These are phyloP conservation scores for Pythium periplocum DNA, from an alignment of 352 stramenopile species.

Conservation along the genomic window DNA sequence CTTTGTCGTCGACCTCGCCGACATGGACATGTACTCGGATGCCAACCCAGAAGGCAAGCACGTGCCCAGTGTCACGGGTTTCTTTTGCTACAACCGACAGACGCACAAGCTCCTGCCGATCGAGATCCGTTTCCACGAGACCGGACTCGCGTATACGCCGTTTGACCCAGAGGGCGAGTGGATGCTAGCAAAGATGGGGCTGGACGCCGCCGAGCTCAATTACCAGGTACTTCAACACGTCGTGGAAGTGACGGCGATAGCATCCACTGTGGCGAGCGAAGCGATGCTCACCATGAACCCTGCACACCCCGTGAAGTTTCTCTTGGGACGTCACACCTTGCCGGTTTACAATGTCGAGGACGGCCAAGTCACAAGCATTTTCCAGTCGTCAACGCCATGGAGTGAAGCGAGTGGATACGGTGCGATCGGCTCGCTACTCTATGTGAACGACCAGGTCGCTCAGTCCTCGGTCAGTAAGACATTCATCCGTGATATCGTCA, in stretches of 20 bases:
- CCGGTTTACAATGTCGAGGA: constrained; percentile 36
- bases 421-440: constrained; percentile 20
- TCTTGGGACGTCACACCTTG: constrained; percentile 29
- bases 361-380: constrained; percentile 25
- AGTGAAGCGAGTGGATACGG: constrained; percentile 39
- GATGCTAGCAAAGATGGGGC: constrained; percentile 40
- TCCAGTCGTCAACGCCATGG: constrained; percentile 30
- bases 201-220: constrained; percentile 35
- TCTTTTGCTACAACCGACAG: constrained; percentile 30
- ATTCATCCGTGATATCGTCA: neutral
- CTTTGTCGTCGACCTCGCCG: constrained; percentile 32
- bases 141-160: constrained; percentile 37
- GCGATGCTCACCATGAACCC: constrained; percentile 25
- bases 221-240: constrained; percentile 54
- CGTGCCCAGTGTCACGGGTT: constrained; percentile 30
- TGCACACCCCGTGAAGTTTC: constrained; percentile 24
- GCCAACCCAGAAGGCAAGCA: constrained; percentile 24
- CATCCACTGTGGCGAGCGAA: constrained; percentile 42
- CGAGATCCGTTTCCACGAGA: constrained; percentile 35
- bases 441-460: constrained; percentile 19
- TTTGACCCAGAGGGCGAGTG: constrained; percentile 35
- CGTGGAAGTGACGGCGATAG: constrained; percentile 35
- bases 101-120: constrained; percentile 30
- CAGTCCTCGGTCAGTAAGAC: constrained; percentile 8
- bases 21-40: constrained; percentile 28